Base-by-base conservation (phyloP, 805 yeast genomes). In the Sungouiella blattae region DNA sequence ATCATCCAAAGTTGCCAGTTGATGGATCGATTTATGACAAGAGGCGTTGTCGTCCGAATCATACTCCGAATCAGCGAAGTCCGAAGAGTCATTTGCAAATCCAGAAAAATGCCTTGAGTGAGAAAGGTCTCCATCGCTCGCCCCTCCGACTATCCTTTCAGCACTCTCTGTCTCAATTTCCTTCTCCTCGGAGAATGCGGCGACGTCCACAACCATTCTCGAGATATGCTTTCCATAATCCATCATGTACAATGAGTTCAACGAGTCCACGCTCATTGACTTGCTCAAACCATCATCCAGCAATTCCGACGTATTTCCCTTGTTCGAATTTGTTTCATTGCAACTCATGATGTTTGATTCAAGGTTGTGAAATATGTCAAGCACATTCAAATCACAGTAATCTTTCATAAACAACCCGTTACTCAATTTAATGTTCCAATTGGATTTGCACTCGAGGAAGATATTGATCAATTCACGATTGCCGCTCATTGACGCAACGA, bases 401-500 rank as follows among this genome's bases (percentile, higher is more conserved):
- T 68, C 72, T 34, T 54, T 63, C 40, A 67, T 52, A 30, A 49
- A 47, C 41, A 62, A 43, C 11, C 81, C 82, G 46, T 74, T 75
- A 30, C 68, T 60, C 17, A 84, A 69, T 49, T 62, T 74, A 37
- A 72, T 55, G 25, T 69, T 64, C 43, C 74, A 58, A 46, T 75
- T 78, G 1, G 91, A 83, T 33, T 79, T 81, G 53, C 83, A 80
- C 24, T 72, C 78, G 27, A 81, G 54, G 43, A 86, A 68, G 28
- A 81, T 52, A 28, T 73, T 70, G 41, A 86, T 83, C 26, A 83
- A 68, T 30, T 75, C 80, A 33, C 85, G 66, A 51, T 83, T 74
- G 21, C 96, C 96, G 46, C 72, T 69, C 47, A 89, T 57, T 21
- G 87, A 76, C 0, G 97, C 96, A 53, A 84, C 80, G 57, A 89